Evolutionary conservation across 768 basidiomycete genomes (phyloP).

Genomic region (Chalciporus sphaerocephalus): DNA sequence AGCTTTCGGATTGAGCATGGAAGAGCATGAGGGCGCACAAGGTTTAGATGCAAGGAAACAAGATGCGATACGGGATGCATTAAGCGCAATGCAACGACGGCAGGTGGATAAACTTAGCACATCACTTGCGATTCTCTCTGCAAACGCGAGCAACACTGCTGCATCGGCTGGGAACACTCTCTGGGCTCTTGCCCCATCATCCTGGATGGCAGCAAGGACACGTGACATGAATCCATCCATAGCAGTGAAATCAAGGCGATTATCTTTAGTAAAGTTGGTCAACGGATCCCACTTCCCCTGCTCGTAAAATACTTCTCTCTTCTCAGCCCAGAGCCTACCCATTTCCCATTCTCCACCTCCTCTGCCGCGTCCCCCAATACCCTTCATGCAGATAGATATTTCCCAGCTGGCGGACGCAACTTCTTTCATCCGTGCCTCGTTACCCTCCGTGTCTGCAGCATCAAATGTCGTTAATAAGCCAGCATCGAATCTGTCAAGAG

Average conservation of each 20-base stretch:
- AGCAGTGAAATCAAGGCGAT: constrained; percentile 75
- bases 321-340: constrained; percentile 93
- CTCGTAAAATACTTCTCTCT: constrained; percentile 91
- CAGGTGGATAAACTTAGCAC: constrained; percentile 49
- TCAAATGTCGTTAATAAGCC: constrained; percentile 86
- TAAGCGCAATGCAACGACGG: not conserved
- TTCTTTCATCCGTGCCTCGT: constrained; percentile 76
- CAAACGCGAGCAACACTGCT: constrained; percentile 74
- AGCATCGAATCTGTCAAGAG: constrained; percentile 87
- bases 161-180: constrained; percentile 82
- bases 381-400: constrained; percentile 52
- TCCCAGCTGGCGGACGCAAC: constrained; percentile 85
- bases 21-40: constrained; percentile 1
- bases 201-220: constrained; percentile 57
- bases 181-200: constrained; percentile 77
- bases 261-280: constrained; percentile 70
- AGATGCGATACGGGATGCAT: not conserved
- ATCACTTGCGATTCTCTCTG: constrained; percentile 80
- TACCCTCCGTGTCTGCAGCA: constrained; percentile 64
- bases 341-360: constrained; percentile 71
- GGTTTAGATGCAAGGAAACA: constrained; percentile 2
- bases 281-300: constrained; percentile 73
- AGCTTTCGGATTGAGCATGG: constrained; percentile 46
- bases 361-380: constrained; percentile 19
- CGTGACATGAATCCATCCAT: constrained; percentile 89